These are phyloP conservation scores for Sapria himalayana DNA, from an alignment of 345 rosid species.

Conservation along the genomic window DNA sequence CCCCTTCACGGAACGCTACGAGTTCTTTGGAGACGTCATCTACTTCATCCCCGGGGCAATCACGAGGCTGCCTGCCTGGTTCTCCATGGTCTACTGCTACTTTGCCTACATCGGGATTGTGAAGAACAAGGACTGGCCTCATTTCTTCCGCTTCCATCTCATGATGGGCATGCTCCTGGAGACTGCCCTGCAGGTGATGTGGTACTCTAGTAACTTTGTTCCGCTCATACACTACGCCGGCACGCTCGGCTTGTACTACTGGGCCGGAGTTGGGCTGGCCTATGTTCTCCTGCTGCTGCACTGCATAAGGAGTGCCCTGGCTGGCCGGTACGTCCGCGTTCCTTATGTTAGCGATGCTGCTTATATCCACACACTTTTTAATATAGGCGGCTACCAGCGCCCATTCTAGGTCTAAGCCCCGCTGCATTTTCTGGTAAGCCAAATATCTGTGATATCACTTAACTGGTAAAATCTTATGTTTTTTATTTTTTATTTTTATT, in stretches of 20 bases:
- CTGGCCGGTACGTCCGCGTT: conserved; percentile 36
- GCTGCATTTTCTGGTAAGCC: too few relatives aligned
- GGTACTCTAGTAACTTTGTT: conserved; percentile 47
- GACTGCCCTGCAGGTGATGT: conserved; percentile 39
- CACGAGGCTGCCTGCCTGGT: conserved; percentile 47
- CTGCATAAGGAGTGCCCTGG: conserved; percentile 49
- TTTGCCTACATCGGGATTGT: conserved; percentile 33
- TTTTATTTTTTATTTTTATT: too few relatives aligned
- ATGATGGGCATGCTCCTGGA: conserved; percentile 84
- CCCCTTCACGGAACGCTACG: conserved; percentile 39
- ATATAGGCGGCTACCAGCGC: conserved; percentile 21
- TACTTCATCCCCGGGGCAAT: conserved; percentile 59
- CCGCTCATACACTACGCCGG: conserved; percentile 65
- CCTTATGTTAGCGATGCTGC: conserved; percentile 60
- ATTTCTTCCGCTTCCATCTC: conserved; percentile 63
- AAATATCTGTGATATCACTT: too few relatives aligned
- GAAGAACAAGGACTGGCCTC: conserved; percentile 54
- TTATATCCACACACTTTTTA: conserved; percentile 39
- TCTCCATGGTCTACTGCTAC: conserved; percentile 46
- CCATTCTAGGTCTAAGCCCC: conserved; percentile 13
- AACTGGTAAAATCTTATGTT: too few relatives aligned
- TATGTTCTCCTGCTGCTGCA: conserved; percentile 36
- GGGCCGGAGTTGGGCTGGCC: conserved; percentile 42
- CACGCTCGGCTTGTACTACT: conserved; percentile 35
- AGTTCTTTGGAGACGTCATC: conserved; percentile 26